phyloP scores from a whole-genome alignment of 352 stramenopile genomes.

The Pythium periplocum region DNA sequence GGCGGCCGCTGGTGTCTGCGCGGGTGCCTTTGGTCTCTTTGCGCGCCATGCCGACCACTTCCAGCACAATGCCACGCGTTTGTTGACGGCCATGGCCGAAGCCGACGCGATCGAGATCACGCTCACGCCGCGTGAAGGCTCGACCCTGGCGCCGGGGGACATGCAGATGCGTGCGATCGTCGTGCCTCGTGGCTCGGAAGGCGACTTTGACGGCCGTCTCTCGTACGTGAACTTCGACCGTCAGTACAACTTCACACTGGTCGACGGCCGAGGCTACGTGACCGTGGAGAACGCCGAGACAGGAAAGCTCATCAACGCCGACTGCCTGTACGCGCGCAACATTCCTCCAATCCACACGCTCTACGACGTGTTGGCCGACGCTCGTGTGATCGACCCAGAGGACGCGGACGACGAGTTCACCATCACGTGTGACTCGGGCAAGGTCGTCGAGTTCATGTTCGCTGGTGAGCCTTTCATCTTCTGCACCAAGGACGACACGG shows the following conservation, averaged over 20 bases:
- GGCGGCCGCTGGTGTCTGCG: background rate
- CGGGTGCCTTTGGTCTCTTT: background rate
- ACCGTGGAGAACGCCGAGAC: conserved; percentile 4
- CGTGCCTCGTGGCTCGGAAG: background rate
- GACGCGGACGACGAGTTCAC: conserved; percentile 5
- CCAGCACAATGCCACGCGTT: background rate
- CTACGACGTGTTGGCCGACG: background rate
- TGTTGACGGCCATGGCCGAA: background rate
- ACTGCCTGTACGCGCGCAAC: conserved; percentile 5
- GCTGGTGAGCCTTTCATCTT: conserved; percentile 5
- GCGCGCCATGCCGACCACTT: background rate
- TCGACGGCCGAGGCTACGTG: conserved; percentile 12
- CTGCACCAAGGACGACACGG: conserved; percentile 3
- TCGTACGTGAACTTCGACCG: conserved; percentile 8
- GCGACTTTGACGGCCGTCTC: conserved; percentile 1
- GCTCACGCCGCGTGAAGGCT: background rate
- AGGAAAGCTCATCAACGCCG: conserved; percentile 1
- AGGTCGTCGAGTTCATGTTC: conserved; percentile 5
- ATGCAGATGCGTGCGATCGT: background rate
- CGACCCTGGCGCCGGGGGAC: background rate
- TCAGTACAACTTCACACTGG: conserved; percentile 20
- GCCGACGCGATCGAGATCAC: background rate
- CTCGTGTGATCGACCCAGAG: background rate
- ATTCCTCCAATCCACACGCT: conserved; percentile 4
- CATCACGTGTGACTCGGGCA: conserved; percentile 1